These are phyloP conservation scores for Diaporthe vexans DNA, from an alignment of 2,329 filamentous ascomycete species.

Conservation along the genomic window DNA sequence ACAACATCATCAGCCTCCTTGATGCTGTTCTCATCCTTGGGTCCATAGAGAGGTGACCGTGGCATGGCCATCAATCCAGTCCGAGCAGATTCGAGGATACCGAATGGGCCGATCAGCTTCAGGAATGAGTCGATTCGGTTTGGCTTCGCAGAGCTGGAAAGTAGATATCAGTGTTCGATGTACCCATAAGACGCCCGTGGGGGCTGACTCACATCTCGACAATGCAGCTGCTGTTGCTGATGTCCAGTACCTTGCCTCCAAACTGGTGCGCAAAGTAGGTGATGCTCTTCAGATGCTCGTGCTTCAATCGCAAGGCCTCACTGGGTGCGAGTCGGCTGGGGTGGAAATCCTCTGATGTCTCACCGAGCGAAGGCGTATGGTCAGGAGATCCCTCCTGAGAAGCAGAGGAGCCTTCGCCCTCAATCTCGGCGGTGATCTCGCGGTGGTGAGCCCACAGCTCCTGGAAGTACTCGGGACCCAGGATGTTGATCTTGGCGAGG, in stretches of 20 bases:
- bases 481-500: conserved; percentile 95
- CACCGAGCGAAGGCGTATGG: conserved; percentile 56
- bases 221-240: conserved; percentile 98
- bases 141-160: conserved; percentile 85
- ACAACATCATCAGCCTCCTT: conserved; percentile 97
- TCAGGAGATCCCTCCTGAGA: conserved; percentile 49
- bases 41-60: conserved; percentile 86
- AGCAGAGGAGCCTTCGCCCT: conserved; percentile 57
- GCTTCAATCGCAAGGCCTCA: conserved; percentile 94
- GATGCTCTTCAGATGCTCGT: conserved; percentile 96
- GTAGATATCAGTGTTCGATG: conserved; percentile 44
- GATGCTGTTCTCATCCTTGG: conserved; percentile 74
- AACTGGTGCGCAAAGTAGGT: conserved; percentile 98
- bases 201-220: conserved; percentile 86
- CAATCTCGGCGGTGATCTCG: conserved; percentile 76
- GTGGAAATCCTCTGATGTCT: conserved; percentile 81
- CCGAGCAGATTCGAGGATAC: conserved; percentile 94
- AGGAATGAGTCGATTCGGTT: conserved; percentile 96
- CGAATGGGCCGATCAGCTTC: conserved; percentile 94
- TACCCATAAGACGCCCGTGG: too few species aligned
- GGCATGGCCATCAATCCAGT: conserved; percentile 98
- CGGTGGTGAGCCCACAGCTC: conserved; percentile 95
- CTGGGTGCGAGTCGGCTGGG: conserved; percentile 87
- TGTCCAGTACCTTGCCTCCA: conserved; percentile 96
- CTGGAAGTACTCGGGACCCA: conserved; percentile 98